phyloP scores from a whole-genome alignment of 1,284 basidiomycete species.

The Ustilago loliicola region DNA sequence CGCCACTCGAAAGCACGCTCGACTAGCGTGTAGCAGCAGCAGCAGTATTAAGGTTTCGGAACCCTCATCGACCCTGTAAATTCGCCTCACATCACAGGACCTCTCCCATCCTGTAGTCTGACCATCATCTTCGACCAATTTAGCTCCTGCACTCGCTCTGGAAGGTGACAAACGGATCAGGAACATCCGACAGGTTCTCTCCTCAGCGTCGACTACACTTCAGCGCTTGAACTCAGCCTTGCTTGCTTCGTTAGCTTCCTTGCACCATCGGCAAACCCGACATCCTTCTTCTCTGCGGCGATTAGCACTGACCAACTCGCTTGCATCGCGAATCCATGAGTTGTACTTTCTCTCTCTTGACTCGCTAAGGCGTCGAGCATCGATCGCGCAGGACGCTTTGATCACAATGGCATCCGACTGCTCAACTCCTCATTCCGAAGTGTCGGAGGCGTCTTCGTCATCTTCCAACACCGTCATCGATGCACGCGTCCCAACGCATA shows the following conservation, averaged over 20 bases:
- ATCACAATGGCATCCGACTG: conserved; percentile 33
- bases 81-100: neutral
- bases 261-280: conserved; percentile 5
- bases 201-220: neutral
- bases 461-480: conserved; percentile 15
- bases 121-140: neutral
- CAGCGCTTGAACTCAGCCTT: neutral
- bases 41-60: conserved; percentile 10
- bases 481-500: neutral
- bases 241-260: neutral
- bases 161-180: neutral
- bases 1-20: conserved; percentile 10
- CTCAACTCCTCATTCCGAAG: neutral
- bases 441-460: conserved; percentile 11
- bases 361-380: conserved; percentile 11
- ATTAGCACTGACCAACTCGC: neutral
- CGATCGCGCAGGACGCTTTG: neutral
- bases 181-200: neutral
- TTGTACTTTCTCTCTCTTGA: neutral
- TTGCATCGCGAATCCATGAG: conserved; percentile 14
- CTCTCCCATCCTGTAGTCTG: no score
- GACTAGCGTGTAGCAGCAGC: conserved; percentile 2
- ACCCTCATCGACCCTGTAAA: neutral
- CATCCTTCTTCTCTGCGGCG: neutral
- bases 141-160: neutral